Evolutionary conservation across 2,329 filamentous ascomycete species (phyloP).

Genomic region (Coleophoma crateriformis): DNA sequence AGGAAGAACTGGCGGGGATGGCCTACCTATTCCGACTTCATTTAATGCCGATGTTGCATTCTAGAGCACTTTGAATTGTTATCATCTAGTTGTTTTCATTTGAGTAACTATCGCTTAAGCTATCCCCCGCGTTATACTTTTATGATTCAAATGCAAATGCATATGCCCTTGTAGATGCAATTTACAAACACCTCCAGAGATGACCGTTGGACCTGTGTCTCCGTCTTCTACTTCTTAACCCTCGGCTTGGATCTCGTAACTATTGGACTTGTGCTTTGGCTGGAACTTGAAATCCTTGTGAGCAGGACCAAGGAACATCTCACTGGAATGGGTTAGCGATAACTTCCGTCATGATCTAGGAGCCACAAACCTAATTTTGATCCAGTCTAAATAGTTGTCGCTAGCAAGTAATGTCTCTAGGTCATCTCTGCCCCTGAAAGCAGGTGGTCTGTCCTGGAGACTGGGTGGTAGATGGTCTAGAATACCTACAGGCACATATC

Average conservation of each 20-base stretch:
- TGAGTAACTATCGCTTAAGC: no score
- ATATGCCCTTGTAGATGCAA: no score
- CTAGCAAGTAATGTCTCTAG: constrained; percentile 91
- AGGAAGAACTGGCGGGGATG: no score
- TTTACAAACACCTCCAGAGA: neutral
- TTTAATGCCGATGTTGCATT: no score
- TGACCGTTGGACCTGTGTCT: no score
- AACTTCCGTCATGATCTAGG: no score
- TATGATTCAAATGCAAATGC: no score
- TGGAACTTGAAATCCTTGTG: constrained; percentile 89
- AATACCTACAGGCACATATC: constrained; percentile 86
- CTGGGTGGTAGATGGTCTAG: constrained; percentile 83
- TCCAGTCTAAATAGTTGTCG: constrained; percentile 93
- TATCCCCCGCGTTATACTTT: no score
- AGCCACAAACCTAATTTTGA: constrained; percentile 84
- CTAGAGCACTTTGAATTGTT: no score
- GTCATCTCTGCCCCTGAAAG: constrained; percentile 79
- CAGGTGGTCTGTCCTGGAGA: constrained; percentile 84
- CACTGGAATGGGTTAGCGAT: constrained; percentile 43
- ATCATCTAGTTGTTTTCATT: no score
- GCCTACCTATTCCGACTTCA: no score
- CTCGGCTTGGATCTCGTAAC: constrained; percentile 77
- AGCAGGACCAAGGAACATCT: constrained; percentile 94
- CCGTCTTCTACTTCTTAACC: constrained; percentile 35
- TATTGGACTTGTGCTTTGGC: constrained; percentile 96